Evolutionary conservation across 768 basidiomycete genomes (phyloP).

Genomic region (Agaricus sinodeliciosus): DNA sequence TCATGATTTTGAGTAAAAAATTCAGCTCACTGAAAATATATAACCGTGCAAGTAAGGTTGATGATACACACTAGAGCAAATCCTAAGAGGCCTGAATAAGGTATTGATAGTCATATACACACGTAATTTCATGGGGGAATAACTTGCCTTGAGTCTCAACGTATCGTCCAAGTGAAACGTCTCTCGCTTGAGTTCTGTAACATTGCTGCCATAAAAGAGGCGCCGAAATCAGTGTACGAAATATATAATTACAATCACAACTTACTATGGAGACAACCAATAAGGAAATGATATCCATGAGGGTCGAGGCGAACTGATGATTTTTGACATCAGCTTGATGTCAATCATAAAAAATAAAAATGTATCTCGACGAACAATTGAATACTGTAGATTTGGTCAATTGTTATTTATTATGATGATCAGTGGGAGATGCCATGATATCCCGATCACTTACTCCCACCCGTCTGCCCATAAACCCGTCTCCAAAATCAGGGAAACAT

Average conservation of each 20-base stretch:
- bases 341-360: neutral
- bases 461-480: constrained; percentile 22
- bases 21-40: constrained; percentile 29
- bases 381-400: constrained; percentile 13
- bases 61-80: constrained; percentile 25
- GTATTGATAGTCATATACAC: neutral
- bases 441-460: constrained; percentile 23
- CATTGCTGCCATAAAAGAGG: constrained; percentile 17
- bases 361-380: constrained; percentile 14
- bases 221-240: constrained; percentile 13
- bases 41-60: constrained; percentile 21
- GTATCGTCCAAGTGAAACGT: constrained; percentile 27
- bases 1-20: neutral
- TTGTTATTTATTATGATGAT: neutral
- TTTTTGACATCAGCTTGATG: neutral
- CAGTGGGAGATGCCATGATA: neutral
- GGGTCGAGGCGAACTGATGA: constrained; percentile 24
- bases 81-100: constrained; percentile 23
- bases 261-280: constrained; percentile 27
- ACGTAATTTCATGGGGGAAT: neutral
- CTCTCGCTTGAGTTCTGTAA: constrained; percentile 18
- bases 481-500: constrained; percentile 32
- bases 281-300: constrained; percentile 33
- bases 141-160: constrained; percentile 30
- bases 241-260: neutral